Percentiles rank a stretch among this genome's conserved stretches.
phyloP scores from a whole-genome alignment of 2,329 filamentous ascomycete genomes.

The Arthrobotrys conoides region DNA sequence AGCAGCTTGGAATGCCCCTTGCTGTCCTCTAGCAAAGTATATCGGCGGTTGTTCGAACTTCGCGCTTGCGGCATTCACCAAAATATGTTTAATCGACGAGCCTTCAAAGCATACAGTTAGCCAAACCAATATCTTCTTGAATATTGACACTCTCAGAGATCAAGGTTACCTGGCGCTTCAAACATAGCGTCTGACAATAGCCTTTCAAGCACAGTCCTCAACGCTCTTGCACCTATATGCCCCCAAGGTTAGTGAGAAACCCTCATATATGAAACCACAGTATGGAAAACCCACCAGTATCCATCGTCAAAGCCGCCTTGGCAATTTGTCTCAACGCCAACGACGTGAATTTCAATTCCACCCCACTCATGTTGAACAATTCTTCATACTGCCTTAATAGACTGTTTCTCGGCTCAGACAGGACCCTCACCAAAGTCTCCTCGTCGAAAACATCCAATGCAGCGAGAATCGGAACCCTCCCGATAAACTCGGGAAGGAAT shows the following conservation, averaged over 20 bases:
- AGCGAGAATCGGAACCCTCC: slow-evolving; percentile 91
- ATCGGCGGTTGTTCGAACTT: slow-evolving; percentile 70
- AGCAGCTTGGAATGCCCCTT: slow-evolving; percentile 70
- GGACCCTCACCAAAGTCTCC: slow-evolving; percentile 81
- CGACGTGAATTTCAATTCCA: slow-evolving; percentile 85
- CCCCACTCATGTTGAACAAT: slow-evolving; percentile 83
- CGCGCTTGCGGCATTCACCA: slow-evolving; percentile 71
- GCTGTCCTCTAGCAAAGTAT: slow-evolving; percentile 71
- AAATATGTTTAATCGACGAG: slow-evolving; percentile 72
- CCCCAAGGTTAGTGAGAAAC: not conserved
- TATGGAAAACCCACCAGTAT: slow-evolving; percentile 73
- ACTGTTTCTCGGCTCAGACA: slow-evolving; percentile 92
- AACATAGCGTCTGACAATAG: slow-evolving; percentile 86
- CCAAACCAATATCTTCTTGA: not conserved
- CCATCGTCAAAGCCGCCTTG: slow-evolving; percentile 76
- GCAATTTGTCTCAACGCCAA: slow-evolving; percentile 86
- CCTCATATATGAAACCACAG: not conserved
- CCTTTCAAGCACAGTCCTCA: slow-evolving; percentile 85
- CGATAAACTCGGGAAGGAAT: slow-evolving; percentile 70
- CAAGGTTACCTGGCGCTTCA: slow-evolving; percentile 74
- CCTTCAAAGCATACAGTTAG: slow-evolving; percentile 65
- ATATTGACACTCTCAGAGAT: not conserved
- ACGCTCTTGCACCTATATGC: slow-evolving; percentile 73
- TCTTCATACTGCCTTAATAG: slow-evolving; percentile 89
- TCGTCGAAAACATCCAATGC: slow-evolving; percentile 82